Evolutionary conservation across 495 filamentous ascomycete genomes (phyloP), one percentile per base, ranked within the genome.

Genomic region (Peziza echinospora): DNA sequence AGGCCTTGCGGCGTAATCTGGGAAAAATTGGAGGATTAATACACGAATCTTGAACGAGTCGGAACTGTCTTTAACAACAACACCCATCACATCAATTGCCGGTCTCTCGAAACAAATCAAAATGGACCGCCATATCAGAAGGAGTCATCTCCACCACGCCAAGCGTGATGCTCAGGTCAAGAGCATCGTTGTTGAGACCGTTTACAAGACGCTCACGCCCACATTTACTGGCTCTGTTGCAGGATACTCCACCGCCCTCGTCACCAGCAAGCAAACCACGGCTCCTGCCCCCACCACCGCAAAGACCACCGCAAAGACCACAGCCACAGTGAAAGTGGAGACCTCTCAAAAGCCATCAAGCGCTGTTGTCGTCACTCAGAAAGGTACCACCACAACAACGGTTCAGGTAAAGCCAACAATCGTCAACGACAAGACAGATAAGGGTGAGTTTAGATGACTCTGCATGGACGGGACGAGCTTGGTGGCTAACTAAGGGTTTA

Each of bases 241-340:
- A 46, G 53, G 54, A 7, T 56, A 53, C 43, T 45, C 34, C 6
- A 56, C 54, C n/a, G 24, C 52, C 53, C 45, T 34, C 19, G 49
- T 28, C 9, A 6, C n/a, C n/a, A n/a, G 6, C 30, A 37, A 11
- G 30, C 30, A 37, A 37, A 2, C 13, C 6, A 37, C 13, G 30
- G 13, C 30, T 11, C 30, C 44, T 13, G 21, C 11, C 16, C 16
- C 45, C 11, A 49, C 54, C 19, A 40, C 52, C 28, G 50, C 51
- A 2, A 41, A 44, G 17, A 17, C 43, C 8, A 49, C 56, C 24
- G 43, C 49, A 23, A 46, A 44, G 45, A 51, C 23, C 26, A 45
- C 16, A 43, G 48, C 21, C 37, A 26, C 30, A 48, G 46, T 47
- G 45, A 37, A 24, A 48, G 42, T 28, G 21, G 46, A 19, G 37